Percentiles rank a stretch among this genome's conserved stretches.
Evolutionary conservation across 2,329 filamentous ascomycete genomes (phyloP).

Genomic region (Didymella exigua): DNA sequence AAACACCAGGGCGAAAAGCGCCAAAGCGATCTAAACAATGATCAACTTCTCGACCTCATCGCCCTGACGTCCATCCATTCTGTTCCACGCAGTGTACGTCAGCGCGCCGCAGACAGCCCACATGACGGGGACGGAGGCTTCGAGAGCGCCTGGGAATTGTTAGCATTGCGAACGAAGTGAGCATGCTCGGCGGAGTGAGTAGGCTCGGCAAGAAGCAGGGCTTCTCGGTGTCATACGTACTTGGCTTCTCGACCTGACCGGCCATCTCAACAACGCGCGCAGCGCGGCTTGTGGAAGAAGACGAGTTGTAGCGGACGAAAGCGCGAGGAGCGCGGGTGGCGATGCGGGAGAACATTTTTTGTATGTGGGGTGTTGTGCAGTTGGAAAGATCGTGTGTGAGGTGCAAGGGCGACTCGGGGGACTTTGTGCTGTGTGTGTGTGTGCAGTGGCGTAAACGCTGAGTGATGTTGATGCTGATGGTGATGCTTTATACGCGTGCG

Average conservation of each 20-base stretch:
- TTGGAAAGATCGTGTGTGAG: neutral
- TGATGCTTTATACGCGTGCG: neutral
- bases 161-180: neutral
- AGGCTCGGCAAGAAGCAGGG: too few species aligned
- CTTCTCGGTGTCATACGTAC: too few species aligned
- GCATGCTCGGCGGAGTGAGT: too few species aligned
- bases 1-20: neutral
- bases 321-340: conserved; percentile 29
- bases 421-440: neutral
- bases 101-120: conserved; percentile 39
- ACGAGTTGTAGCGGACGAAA: conserved; percentile 40
- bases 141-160: conserved; percentile 24
- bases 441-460: neutral
- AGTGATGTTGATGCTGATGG: neutral
- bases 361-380: neutral
- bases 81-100: conserved; percentile 37
- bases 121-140: conserved; percentile 40
- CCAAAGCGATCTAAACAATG: conserved; percentile 19
- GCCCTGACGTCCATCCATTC: conserved; percentile 34
- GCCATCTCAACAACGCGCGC: conserved; percentile 41
- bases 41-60: conserved; percentile 40
- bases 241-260: conserved; percentile 38
- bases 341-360: conserved; percentile 33
- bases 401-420: neutral
- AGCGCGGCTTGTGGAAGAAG: conserved; percentile 27